Evolutionary conservation across 345 rosid genomes (phyloP).

Genomic region (Moricandia moricandioides): DNA sequence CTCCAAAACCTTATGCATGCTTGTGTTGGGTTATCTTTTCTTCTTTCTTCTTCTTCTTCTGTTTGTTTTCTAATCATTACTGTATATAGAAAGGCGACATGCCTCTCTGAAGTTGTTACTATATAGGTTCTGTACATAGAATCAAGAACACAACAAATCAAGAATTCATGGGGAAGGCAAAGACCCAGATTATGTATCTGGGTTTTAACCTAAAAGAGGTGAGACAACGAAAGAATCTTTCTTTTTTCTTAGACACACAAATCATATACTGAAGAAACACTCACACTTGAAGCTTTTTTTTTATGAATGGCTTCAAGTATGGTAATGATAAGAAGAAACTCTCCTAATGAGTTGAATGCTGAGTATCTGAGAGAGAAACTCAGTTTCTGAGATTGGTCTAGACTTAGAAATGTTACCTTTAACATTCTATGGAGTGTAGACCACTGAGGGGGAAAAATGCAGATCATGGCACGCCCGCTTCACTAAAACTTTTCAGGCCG

Average conservation of each 20-base stretch:
- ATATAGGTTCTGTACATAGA: slow-evolving; percentile 41
- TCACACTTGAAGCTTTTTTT: slow-evolving; percentile 18
- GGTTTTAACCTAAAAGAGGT: slow-evolving; percentile 17
- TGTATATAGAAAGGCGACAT: slow-evolving; percentile 33
- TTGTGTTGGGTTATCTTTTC: neutral
- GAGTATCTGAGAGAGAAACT: slow-evolving; percentile 39
- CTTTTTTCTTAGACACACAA: slow-evolving; percentile 27
- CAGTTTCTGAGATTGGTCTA: slow-evolving; percentile 45
- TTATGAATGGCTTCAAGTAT: slow-evolving; percentile 22
- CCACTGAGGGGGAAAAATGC: slow-evolving; percentile 41
- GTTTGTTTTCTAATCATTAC: slow-evolving; percentile 29
- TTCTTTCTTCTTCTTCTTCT: slow-evolving; percentile 8
- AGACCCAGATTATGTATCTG: slow-evolving; percentile 37
- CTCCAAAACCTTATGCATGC: slow-evolving; percentile 17
- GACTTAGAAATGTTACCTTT: slow-evolving; percentile 62
- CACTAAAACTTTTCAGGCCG: slow-evolving; percentile 73
- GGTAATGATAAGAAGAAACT: slow-evolving; percentile 4
- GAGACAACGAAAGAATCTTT: slow-evolving; percentile 30
- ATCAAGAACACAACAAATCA: slow-evolving; percentile 37
- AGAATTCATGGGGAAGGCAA: slow-evolving; percentile 25
- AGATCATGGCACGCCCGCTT: slow-evolving; percentile 60
- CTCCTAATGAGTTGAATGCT: slow-evolving; percentile 23
- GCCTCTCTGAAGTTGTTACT: slow-evolving; percentile 28
- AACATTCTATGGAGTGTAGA: slow-evolving; percentile 59
- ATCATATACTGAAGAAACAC: slow-evolving; percentile 23